Evolutionary conservation across 352 stramenopile species (phyloP), one percentile per base, ranked within the genome.

Genomic region (Pythium biforme): DNA sequence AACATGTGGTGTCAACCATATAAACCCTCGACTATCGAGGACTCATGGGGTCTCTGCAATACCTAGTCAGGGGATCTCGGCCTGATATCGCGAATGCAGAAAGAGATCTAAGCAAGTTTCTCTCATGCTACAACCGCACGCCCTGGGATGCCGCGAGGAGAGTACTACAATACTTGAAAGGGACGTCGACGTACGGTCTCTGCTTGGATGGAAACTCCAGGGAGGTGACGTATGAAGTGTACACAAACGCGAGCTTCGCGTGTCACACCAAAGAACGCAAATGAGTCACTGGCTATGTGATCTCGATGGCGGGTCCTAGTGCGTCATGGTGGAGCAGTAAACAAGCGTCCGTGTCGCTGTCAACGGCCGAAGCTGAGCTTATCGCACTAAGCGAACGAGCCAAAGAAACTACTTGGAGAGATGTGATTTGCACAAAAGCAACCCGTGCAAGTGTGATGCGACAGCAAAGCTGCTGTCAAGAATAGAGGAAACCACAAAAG

Each of bases 1-100:
- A 10, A 34, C n/a, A n/a, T n/a, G n/a, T n/a, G n/a, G n/a, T n/a
- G n/a, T n/a, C n/a, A n/a, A n/a, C n/a, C n/a, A n/a, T n/a, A 10
- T 10, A 34, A 10, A 34, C 5, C 10, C 10, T 34, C 29, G 29
- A 34, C 10, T 34, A 34, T 10, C 4, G 29, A 34, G 29, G 29
- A 10, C 4, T 34, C 29, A 10, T 34, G 10, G 29, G 29, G 10
- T 34, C 29, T 34, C 62, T 77, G 11, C 48, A 66, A 40, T 75
- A 77, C 34, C 53, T 74, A n/a, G 59, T 74, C 22, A 49, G 50
- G 31, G 65, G 61, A 20, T 73, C 56, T 27, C 41, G 65, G 34
- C 61, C 65, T 10, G 69, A 73, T 37, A 75, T 70, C 50, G 69
- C 65, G 4, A 73, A 76, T 41, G 65, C 33, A 57, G 64, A 70